Percentiles rank a stretch among this genome's conserved stretches.
Conservation (phyloP, 495 filamentous ascomycete genomes). For the Peziza echinospora region DNA sequence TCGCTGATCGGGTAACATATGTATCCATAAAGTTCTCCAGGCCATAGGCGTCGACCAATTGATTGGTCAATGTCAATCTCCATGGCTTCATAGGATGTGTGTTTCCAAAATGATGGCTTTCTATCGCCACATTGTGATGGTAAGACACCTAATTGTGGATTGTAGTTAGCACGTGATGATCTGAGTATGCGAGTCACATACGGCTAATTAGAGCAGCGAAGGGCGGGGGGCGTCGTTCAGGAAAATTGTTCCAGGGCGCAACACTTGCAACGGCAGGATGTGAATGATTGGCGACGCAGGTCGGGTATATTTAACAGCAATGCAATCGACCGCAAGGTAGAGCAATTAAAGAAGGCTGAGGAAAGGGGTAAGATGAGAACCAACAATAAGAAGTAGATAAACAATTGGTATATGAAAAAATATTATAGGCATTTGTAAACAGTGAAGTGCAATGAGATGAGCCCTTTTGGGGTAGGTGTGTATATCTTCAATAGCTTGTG, state of each 20-base stretch:
- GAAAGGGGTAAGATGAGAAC: background rate
- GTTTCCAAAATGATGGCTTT: conserved; percentile 86
- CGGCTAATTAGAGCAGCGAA: background rate
- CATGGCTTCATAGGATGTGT: conserved; percentile 98
- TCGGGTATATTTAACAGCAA: no score
- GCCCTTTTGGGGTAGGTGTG: no score
- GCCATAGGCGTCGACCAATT: conserved; percentile 78
- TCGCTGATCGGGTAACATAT: conserved; percentile 60
- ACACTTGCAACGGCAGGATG: no score
- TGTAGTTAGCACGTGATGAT: no score
- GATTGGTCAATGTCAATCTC: conserved; percentile 86
- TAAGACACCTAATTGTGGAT: conserved; percentile 45
- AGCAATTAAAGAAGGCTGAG: background rate
- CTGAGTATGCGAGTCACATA: background rate
- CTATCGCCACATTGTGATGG: conserved; percentile 87
- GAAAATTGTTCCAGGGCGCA: no score
- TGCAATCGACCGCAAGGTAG: background rate
- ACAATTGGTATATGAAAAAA: background rate
- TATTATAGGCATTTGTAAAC: background rate
- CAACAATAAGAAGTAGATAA: background rate
- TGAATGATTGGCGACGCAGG: no score
- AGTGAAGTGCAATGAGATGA: background rate
- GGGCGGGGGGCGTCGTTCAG: no score
- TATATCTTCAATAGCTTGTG: no score
- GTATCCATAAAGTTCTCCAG: conserved; percentile 93